Base-by-base conservation (phyloP, 257 asterid species). In the Lycium ferocissimum region DNA sequence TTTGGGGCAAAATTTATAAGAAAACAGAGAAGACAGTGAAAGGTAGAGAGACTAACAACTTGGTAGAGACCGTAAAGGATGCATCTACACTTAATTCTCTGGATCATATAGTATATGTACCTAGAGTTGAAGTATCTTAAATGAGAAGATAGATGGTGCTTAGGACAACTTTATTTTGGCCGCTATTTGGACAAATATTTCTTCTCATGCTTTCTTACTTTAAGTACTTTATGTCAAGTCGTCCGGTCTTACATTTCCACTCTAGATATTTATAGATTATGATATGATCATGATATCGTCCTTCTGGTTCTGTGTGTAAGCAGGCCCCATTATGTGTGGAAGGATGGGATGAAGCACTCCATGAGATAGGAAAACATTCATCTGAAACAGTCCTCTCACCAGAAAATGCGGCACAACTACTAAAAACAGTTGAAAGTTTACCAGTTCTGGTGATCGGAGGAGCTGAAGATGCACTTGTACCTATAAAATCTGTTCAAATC, bases 271-370 rank as follows among this genome's bases (percentile, higher is more conserved):
- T 3, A 6, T 78, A 78, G 17, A 33, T 78, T 33, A 53, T 53
- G 65, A 78, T 78, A 33, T 83, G 57, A 53, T 83, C 38, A 15
- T 51, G 61, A 40, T 35, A 37, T 26, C 53, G 40, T 6, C 65
- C 56, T 73, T 81, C 63, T 26, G 70, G 45, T 63, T 72, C 8
- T 78, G 40, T 49, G 33, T 87, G 83, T 73, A 67, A 11, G 81
- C 93, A 96, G 99, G 97, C 94, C 83, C 98, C 99, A 22, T 87
- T 95, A 86, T 91, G 94, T 58, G 91, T 92, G 84, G 99, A 96
- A 86, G 98, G 99, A 59, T 96, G 98, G 79, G 79, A 71, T 18
- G 79, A 71, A 71, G 79, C 79, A 40, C 79, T 71, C 54, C 79
- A 71, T 71, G 79, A 71, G 56, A 71, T 71, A 4, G 98, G 98